Conservation (phyloP, 2,329 filamentous ascomycete genomes). For the Ilyonectria robusta region DNA sequence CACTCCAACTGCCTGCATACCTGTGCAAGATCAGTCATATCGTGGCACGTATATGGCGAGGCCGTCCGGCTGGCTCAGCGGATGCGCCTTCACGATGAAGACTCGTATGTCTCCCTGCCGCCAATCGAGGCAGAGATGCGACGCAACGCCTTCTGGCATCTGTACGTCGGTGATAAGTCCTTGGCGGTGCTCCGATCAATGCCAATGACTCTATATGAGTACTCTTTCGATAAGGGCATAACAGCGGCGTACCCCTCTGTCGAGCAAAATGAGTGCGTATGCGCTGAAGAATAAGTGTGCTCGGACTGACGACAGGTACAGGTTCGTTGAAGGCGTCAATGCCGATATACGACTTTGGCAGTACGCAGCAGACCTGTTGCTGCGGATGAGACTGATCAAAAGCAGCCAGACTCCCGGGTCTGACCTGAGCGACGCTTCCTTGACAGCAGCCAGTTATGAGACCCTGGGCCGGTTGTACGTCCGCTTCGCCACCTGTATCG, state of each 20-base stretch:
- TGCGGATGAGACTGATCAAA: slow-evolving; percentile 5
- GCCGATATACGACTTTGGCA: slow-evolving; percentile 5
- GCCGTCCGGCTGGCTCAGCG: neutral
- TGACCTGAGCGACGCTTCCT: neutral
- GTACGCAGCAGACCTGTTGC: neutral
- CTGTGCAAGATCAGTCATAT: neutral
- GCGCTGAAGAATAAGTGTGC: no score
- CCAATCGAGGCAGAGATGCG: neutral
- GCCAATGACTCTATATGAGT: neutral
- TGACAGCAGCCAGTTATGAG: neutral
- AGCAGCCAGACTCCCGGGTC: neutral
- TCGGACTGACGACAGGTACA: neutral
- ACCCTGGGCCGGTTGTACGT: slow-evolving; percentile 1
- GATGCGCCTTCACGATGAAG: neutral
- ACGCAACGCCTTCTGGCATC: neutral
- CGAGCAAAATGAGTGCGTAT: slow-evolving; percentile 5
- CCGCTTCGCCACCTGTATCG: neutral
- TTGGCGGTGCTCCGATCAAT: slow-evolving; percentile 3
- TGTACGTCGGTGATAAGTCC: neutral
- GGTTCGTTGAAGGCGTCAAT: neutral
- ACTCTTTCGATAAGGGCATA: slow-evolving; percentile 1
- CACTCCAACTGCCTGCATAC: slow-evolving; percentile 9
- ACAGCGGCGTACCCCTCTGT: neutral
- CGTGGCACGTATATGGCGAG: neutral
- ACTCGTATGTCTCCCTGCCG: neutral